phyloP scores from a whole-genome alignment of 306 rosid species.

The Canavalia ensiformis region DNA sequence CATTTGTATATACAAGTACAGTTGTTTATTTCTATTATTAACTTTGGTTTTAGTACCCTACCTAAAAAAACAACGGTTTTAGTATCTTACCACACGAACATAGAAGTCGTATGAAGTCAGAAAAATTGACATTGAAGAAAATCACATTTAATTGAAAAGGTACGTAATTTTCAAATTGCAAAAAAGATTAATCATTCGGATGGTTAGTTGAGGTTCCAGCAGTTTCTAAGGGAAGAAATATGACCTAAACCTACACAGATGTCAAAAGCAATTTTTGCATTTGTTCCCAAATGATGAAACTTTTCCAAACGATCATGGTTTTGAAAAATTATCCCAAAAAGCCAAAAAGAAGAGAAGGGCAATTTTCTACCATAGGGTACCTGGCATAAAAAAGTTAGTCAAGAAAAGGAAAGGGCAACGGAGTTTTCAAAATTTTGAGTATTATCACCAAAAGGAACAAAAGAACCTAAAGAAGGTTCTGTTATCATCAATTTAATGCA shows the following conservation, averaged over 20 bases:
- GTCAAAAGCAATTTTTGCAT: slow-evolving; percentile 49
- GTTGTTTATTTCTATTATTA: slow-evolving; percentile 58
- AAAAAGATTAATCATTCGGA: slow-evolving; percentile 41
- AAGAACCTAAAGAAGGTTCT: slow-evolving; percentile 54
- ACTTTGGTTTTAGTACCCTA: slow-evolving; percentile 48
- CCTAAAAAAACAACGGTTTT: slow-evolving; percentile 47
- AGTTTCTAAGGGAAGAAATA: slow-evolving; percentile 48
- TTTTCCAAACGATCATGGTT: slow-evolving; percentile 59
- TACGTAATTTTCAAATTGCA: slow-evolving; percentile 55
- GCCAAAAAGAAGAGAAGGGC: slow-evolving; percentile 48
- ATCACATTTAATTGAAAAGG: slow-evolving; percentile 45
- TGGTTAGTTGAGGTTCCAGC: slow-evolving; percentile 48
- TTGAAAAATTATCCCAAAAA: slow-evolving; percentile 53
- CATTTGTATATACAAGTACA: slow-evolving; percentile 50
- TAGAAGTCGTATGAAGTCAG: slow-evolving; percentile 52
- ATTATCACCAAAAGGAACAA: slow-evolving; percentile 43
- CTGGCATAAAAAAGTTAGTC: slow-evolving; percentile 55
- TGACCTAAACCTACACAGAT: slow-evolving; percentile 55
- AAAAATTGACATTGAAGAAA: slow-evolving; percentile 48
- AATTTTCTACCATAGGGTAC: slow-evolving; percentile 46
- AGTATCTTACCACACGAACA: slow-evolving; percentile 48
- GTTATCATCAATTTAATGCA: slow-evolving; percentile 63
- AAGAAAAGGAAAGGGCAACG: slow-evolving; percentile 52
- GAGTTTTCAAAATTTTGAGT: slow-evolving; percentile 49
- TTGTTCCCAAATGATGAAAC: slow-evolving; percentile 56